phyloP scores from a whole-genome alignment of 495 filamentous ascomycete genomes.

The Daldinia loculata region DNA sequence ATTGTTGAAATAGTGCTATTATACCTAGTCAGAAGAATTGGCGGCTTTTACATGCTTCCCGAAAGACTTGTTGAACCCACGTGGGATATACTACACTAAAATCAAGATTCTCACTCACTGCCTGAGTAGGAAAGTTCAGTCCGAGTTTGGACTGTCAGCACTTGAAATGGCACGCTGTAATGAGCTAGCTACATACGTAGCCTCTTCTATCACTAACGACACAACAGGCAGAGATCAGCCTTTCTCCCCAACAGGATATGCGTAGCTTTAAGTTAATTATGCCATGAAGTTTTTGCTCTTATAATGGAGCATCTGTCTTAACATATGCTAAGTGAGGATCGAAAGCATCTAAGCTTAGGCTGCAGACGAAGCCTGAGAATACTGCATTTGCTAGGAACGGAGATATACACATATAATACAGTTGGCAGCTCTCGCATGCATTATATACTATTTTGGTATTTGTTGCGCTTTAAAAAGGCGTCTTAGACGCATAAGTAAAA shows the following conservation, averaged over 20 bases:
- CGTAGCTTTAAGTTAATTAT: background rate
- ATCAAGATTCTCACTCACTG: too few relatives aligned
- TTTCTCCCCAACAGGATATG: background rate
- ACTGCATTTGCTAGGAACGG: background rate
- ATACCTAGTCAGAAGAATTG: too few relatives aligned
- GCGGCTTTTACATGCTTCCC: background rate
- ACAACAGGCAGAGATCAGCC: background rate
- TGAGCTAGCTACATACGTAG: background rate
- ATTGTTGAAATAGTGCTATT: too few relatives aligned
- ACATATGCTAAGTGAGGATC: background rate
- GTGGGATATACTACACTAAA: too few relatives aligned
- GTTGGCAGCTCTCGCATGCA: conserved; percentile 8
- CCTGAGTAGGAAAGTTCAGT: too few relatives aligned
- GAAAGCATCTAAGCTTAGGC: background rate
- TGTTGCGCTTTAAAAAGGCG: conserved; percentile 7
- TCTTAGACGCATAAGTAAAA: conserved; percentile 16
- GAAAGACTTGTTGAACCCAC: too few relatives aligned
- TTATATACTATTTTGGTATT: conserved; percentile 26
- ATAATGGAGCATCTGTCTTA: background rate
- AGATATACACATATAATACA: background rate
- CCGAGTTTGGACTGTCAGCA: too few relatives aligned
- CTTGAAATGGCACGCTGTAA: too few relatives aligned
- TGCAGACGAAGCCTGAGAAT: background rate
- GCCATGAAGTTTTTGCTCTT: background rate
- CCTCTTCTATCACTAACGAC: background rate